Base-by-base conservation (phyloP, 2,329 filamentous ascomycete species). In the Diaporthe longicolla region DNA sequence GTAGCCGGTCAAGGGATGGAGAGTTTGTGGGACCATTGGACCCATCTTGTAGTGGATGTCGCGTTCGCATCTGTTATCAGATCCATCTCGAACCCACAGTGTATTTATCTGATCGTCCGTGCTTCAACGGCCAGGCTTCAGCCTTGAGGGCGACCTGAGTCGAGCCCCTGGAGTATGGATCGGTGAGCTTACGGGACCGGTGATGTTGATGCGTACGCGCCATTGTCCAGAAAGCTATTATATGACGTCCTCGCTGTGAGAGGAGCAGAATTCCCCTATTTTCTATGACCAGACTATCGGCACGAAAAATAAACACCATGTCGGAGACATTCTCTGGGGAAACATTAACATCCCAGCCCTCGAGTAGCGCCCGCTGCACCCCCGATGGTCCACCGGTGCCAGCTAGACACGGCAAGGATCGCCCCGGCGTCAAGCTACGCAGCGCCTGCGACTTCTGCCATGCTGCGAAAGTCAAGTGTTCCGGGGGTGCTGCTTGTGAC, bases 71-170 rank as follows among this genome's bases (percentile, higher is more conserved):
- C n/a, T 26, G 57, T 63, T 45, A 63, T 63, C 58, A 19, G 58
- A 63, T 63, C 58, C 58, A 29, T 63, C 21, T 17, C 37, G 58
- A 63, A 45, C 13, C 58, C 58, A 63, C 58, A 63, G 17, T 45
- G 37, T 45, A 45, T 63, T 63, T 63, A 63, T 63, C 58, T 63
- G 58, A 63, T 63, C 58, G 58, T 63, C 58, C 58, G 58, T 45
- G 58, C 58, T 63, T 63, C 58, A 21, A 17, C 15, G 17, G 15
- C 37, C 37, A 63, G 24, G 15, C 37, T 63, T 63, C 35, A 45
- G 58, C 37, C 58, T 24, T 43, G 37, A n/a, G 58, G 37, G 7
- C 8, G 24, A 29, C 58, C 15, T 63, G 58, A 63, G 58, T 63
- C 58, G 58, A 63, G 58, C 5, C 58, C 58, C 58, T 45, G 58